Evolutionary conservation across 768 basidiomycete genomes (phyloP).

Genomic region (Naganishia randhawae): DNA sequence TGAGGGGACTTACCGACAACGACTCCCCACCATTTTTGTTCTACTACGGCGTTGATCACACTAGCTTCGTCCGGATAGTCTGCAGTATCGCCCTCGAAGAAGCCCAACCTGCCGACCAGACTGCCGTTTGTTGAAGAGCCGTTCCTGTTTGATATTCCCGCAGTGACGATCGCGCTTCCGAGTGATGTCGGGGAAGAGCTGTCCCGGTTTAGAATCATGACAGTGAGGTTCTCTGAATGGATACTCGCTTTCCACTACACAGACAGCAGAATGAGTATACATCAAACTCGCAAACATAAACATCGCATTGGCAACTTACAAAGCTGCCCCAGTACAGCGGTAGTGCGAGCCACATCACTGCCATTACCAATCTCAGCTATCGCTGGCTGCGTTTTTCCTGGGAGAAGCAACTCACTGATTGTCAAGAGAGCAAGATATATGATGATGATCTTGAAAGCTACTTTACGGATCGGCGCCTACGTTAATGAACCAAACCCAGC

Average conservation of each 20-base stretch:
- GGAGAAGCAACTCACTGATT: background rate
- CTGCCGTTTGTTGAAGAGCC: constrained; percentile 28
- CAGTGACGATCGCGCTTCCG: background rate
- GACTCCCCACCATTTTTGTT: constrained; percentile 54
- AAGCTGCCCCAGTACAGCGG: constrained; percentile 51
- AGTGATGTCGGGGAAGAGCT: constrained; percentile 17
- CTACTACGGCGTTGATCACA: constrained; percentile 49
- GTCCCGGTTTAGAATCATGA: constrained; percentile 55
- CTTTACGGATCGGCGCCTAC: constrained; percentile 24
- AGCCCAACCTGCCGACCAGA: constrained; percentile 38
- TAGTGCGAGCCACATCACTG: constrained; percentile 54
- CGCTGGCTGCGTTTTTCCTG: no score
- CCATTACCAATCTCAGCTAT: constrained; percentile 33
- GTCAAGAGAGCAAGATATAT: constrained; percentile 41
- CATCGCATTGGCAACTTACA: constrained; percentile 39
- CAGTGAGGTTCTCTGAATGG: constrained; percentile 50
- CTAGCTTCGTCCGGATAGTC: constrained; percentile 42
- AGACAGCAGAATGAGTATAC: constrained; percentile 29
- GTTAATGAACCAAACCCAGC: no score
- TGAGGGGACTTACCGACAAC: constrained; percentile 50
- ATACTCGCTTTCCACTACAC: constrained; percentile 40
- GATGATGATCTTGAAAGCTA: constrained; percentile 44
- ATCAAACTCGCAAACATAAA: constrained; percentile 34
- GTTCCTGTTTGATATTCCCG: constrained; percentile 3
- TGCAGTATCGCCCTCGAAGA: constrained; percentile 36